These are phyloP conservation scores for Kitagawia praeruptora DNA, from an alignment of 129 eudicot species.

Conservation along the genomic window DNA sequence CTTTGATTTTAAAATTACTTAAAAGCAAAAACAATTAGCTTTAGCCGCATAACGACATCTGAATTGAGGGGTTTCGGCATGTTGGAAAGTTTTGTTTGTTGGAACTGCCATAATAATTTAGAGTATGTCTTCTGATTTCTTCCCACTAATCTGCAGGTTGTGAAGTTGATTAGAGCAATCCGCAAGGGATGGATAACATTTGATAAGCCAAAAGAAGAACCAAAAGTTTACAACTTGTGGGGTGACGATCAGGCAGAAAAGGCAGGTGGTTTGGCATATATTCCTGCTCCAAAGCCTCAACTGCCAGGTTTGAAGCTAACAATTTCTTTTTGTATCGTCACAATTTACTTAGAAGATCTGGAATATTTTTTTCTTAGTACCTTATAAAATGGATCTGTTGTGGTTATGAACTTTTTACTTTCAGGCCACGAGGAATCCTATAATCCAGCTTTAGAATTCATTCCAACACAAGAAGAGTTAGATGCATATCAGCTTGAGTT, in stretches of 20 bases:
- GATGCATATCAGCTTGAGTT: constrained; percentile 74
- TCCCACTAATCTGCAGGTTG: constrained; percentile 39
- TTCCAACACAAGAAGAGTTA: constrained; percentile 94
- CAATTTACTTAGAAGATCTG: background rate
- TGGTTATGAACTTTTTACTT: constrained; percentile 10
- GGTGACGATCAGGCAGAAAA: constrained; percentile 65
- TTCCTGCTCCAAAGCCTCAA: constrained; percentile 89
- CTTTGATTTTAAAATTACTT: no score
- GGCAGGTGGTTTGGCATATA: constrained; percentile 71
- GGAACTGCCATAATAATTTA: background rate
- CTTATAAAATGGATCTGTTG: background rate
- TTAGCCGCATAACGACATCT: no score
- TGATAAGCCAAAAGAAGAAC: constrained; percentile 84
- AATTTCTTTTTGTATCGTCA: background rate
- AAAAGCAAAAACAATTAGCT: background rate
- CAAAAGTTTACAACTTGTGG: constrained; percentile 59
- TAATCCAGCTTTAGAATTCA: constrained; percentile 84
- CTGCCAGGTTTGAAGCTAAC: constrained; percentile 56
- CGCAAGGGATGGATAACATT: constrained; percentile 70
- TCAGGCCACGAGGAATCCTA: constrained; percentile 94
- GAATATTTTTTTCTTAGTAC: background rate
- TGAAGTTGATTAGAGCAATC: constrained; percentile 63
- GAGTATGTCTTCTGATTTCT: constrained; percentile 7
- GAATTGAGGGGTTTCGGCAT: background rate
- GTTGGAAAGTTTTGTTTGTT: background rate